Conservation (phyloP, 2,329 filamentous ascomycete species). For the Alternaria longipes region DNA sequence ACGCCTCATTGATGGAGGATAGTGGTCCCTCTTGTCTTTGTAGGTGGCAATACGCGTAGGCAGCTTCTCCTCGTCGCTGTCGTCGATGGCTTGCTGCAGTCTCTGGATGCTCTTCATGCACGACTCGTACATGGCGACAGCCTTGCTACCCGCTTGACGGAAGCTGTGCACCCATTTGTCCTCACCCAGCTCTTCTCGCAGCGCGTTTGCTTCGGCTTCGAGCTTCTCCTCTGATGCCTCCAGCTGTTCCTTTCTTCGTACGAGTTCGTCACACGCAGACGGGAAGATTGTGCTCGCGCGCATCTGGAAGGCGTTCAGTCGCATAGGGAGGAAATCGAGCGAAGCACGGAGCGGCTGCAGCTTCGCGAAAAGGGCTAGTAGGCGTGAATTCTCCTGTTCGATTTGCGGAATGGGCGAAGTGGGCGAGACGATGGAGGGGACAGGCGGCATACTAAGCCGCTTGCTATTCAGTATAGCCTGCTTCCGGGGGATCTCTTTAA, state of each 20-base stretch:
- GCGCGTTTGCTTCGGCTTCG: constrained; percentile 86
- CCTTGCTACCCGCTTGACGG: constrained; percentile 88
- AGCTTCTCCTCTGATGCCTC: constrained; percentile 89
- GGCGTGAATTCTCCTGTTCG: constrained; percentile 82
- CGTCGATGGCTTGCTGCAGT: constrained; percentile 80
- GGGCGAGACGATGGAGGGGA: constrained; percentile 69
- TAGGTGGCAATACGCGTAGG: constrained; percentile 83
- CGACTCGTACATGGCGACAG: constrained; percentile 96
- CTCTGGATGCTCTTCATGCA: constrained; percentile 87
- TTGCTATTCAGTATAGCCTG: constrained; percentile 65
- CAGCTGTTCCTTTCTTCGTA: constrained; percentile 75
- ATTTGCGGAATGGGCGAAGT: constrained; percentile 64
- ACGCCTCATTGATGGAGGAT: constrained; percentile 89
- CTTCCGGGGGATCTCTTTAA: constrained; percentile 79
- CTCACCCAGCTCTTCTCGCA: constrained; percentile 90
- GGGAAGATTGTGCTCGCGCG: constrained; percentile 83
- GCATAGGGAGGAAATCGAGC: constrained; percentile 94
- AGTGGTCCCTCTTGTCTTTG: constrained; percentile 93
- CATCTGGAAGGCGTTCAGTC: constrained; percentile 83
- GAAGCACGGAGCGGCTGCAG: constrained; percentile 95
- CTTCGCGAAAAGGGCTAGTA: constrained; percentile 89
- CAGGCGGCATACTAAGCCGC: constrained; percentile 72
- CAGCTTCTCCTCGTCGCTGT: constrained; percentile 71
- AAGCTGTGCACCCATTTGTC: constrained; percentile 97
- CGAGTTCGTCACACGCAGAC: constrained; percentile 88